These are phyloP conservation scores for Trypanosoma boissoni DNA, from an alignment of 208 protist species.

Conservation along the genomic window DNA sequence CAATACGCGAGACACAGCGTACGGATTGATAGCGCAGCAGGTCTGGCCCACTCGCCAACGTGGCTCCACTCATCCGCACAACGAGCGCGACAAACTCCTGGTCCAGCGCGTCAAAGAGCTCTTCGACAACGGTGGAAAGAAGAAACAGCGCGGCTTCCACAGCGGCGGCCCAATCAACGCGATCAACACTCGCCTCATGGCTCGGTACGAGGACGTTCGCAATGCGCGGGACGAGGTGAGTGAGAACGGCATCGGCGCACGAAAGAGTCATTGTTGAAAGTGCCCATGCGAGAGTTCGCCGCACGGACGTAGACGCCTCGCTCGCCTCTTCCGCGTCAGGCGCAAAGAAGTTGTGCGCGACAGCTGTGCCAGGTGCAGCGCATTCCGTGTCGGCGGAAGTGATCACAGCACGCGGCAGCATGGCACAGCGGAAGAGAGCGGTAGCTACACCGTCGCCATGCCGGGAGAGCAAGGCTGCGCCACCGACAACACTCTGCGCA, in stretches of 20 bases:
- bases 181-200: too few species aligned
- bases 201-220: neutral
- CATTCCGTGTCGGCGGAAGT: neutral
- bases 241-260: conserved; percentile 10
- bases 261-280: conserved; percentile 28
- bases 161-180: too few species aligned
- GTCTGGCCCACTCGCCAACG: neutral
- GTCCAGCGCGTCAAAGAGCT: conserved; percentile 26
- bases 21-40: conserved; percentile 31
- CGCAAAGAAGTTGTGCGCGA: too few species aligned
- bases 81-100: conserved; percentile 7
- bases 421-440: conserved; percentile 6
- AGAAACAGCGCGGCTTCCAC: conserved; percentile 44
- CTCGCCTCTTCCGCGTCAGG: neutral
- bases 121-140: conserved; percentile 29
- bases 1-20: conserved; percentile 20
- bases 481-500: neutral
- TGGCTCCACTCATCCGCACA: conserved; percentile 2
- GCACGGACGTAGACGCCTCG: conserved; percentile 13
- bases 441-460: neutral
- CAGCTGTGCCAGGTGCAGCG: too few species aligned
- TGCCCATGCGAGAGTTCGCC: conserved; percentile 23
- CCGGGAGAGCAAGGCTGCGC: neutral
- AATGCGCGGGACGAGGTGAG: conserved; percentile 10
- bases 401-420: neutral